Evolutionary conservation across 495 filamentous ascomycete species (phyloP), one percentile per base, ranked within the genome.

Genomic region (Lophium mytilinum): DNA sequence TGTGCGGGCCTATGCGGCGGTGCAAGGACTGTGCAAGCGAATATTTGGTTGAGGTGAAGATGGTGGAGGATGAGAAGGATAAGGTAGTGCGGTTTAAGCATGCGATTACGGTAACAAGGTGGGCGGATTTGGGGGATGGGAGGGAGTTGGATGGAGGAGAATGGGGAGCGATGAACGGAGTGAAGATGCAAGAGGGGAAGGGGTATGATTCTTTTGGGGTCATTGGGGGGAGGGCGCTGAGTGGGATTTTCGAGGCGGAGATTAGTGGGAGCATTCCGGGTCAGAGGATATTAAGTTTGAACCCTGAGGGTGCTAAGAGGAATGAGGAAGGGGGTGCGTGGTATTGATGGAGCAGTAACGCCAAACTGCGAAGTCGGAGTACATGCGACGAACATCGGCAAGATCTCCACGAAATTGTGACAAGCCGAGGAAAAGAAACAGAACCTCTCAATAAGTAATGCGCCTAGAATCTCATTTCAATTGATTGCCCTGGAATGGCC

Each of bases 21-120:
- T 84, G 80, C 59, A 79, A 79, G 3, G 75, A 80, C 51, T 84
- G 81, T 71, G 79, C 81, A 9, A 75, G 77, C 0, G 81, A 84
- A 63, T 84, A 84, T 57, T 68, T 83, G 24, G 69, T 82, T 53
- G 80, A 84, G 62, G 58, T 82, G 9, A 79, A 78, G 36, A 65
- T 82, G 41, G 67, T 73, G 1, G 80, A 83, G 63, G 78, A 84
- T 57, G 69, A 61, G 37, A 49, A 40, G 7, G 66, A 66, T 19
- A 57, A 61, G 19, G 40, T 64, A 5, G 63, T 66, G 17, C 61
- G 57, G 12, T 84, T 84, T 68, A 79, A 73, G 58, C 80, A 82
- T 55, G 76, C 76, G 8, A 75, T 84, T 51, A 71, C 78, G n/a
- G 78, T 84, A 14, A 84, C 79, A 15, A 66, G 79, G 19, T 84